Evolutionary conservation across 257 asterid species (phyloP).

Genomic region (Gentiana dahurica): DNA sequence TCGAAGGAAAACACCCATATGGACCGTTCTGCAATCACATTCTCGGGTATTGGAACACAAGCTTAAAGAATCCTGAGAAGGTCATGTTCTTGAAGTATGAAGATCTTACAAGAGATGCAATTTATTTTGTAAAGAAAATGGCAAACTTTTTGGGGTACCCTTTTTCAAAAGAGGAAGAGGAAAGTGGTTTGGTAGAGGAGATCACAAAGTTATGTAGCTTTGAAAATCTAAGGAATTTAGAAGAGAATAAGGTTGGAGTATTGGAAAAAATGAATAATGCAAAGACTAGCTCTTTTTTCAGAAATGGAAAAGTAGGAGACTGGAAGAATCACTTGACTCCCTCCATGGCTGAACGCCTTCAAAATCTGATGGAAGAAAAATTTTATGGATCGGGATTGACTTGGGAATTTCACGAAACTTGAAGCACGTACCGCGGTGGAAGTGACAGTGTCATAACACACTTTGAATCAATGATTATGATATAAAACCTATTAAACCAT

Average conservation of each 20-base stretch:
- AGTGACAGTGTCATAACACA: no score
- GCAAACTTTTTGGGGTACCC: not conserved
- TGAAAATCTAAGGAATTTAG: not conserved
- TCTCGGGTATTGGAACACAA: conserved; percentile 4
- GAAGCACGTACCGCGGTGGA: no score
- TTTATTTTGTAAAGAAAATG: not conserved
- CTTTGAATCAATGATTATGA: no score
- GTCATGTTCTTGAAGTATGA: no score
- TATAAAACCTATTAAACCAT: no score
- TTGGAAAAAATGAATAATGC: not conserved
- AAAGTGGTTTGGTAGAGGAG: no score
- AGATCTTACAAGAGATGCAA: not conserved
- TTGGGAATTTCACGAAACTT: no score
- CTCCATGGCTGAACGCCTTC: not conserved
- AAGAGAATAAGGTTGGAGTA: not conserved
- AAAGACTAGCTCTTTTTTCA: not conserved
- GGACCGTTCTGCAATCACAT: not conserved
- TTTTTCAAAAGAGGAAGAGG: not conserved
- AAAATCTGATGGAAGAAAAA: not conserved
- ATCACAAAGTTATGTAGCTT: no score
- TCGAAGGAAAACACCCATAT: not conserved
- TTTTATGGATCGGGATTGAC: not conserved
- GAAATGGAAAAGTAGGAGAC: not conserved
- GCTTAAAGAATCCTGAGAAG: not conserved
- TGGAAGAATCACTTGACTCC: not conserved